Conservation (phyloP, 2,329 filamentous ascomycete species). For the Alternaria rosae region DNA sequence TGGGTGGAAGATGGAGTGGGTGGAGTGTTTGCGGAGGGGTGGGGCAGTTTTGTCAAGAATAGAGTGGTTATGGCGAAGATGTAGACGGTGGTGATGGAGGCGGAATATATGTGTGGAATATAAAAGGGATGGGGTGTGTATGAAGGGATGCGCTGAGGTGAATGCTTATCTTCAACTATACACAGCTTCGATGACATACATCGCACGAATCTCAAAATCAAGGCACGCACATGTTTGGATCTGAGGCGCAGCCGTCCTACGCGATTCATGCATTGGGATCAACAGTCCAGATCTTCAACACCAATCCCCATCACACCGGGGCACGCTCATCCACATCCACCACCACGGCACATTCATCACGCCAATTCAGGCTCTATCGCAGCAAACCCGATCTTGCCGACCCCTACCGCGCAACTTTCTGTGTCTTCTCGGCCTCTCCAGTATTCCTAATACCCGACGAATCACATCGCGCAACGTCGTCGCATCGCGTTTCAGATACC, state of each 20-base stretch:
- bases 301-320: neutral
- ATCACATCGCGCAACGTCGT: neutral
- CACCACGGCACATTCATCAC: neutral
- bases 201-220: neutral
- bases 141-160: neutral
- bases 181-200: neutral
- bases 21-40: constrained; percentile 32
- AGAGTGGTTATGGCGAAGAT: constrained; percentile 8
- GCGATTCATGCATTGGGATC: neutral
- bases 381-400: neutral
- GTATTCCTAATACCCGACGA: neutral
- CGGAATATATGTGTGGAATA: neutral
- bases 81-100: neutral
- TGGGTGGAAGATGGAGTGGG: constrained; percentile 37
- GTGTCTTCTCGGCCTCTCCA: neutral
- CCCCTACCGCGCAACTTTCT: neutral
- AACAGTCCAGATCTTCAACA: neutral
- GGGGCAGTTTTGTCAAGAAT: constrained; percentile 29
- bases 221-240: neutral
- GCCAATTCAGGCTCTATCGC: neutral
- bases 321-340: neutral
- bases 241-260: neutral
- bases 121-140: neutral
- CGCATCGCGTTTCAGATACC: neutral
- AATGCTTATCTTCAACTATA: neutral